These are phyloP conservation scores for Phaffomyces thermotolerans DNA, from an alignment of 805 yeast genomes.

Conservation along the genomic window DNA sequence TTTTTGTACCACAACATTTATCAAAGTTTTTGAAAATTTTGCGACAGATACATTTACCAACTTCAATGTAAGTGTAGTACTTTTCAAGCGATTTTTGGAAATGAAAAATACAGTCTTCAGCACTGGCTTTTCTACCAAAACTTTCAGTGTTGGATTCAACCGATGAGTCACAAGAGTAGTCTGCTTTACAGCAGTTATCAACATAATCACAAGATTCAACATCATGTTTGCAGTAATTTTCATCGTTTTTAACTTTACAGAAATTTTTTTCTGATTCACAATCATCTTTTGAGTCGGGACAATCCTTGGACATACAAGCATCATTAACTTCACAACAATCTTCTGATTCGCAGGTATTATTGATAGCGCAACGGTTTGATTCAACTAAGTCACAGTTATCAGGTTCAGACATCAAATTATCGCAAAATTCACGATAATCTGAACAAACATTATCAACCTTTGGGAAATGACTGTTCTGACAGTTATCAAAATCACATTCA, in stretches of 20 bases:
- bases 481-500: not conserved
- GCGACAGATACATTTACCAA: not conserved
- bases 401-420: too few species aligned
- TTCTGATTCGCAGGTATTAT: too few species aligned
- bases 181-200: not conserved
- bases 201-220: too few species aligned
- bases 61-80: not conserved
- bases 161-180: not conserved
- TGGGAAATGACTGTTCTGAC: not conserved
- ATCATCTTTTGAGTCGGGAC: not conserved
- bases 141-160: too few species aligned
- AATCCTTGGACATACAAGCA: too few species aligned
- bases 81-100: not conserved
- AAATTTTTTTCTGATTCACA: too few species aligned
- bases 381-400: not conserved
- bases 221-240: not conserved
- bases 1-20: not conserved
- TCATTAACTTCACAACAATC: not conserved
- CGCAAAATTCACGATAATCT: not conserved
- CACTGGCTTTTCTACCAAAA: too few species aligned
- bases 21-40: not conserved
- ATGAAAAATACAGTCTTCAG: not conserved
- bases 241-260: too few species aligned
- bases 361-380: not conserved
- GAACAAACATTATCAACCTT: too few species aligned